Evolutionary conservation across 106 monocot genomes (phyloP), one percentile per base, ranked within the genome.

Genomic region (Allium fistulosum): DNA sequence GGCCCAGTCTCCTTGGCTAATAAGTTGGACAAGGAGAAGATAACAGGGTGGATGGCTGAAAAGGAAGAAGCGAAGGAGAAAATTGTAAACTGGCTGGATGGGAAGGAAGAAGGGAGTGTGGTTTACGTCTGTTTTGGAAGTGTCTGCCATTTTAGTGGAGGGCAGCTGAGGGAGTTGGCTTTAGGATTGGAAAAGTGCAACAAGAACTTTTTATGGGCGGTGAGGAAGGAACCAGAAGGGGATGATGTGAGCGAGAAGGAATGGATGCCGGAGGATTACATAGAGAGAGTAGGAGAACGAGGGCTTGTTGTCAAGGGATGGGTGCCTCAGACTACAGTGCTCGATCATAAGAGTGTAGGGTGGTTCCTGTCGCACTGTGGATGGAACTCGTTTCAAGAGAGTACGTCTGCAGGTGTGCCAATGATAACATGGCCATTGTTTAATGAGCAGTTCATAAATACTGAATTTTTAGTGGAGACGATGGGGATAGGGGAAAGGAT

Each of bases 311-410:
- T 65, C 0, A 15, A 15, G n/a, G 49, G 49, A 2, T 63, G 63
- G 63, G 45, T 16, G 17, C 65, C 65, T 4, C 65, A 65, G 17
- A 18, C 49, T 48, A 10, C 50, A 51, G 86, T 86, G 51, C 68
- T 90, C 59, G 69, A 47, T 4, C 83, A 90, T 59, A 17, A 8
- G 27, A 76, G 85, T 2, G 76, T 88, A 45, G 92, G 88, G 4
- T 88, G 87, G 66, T 92, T 92, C 69, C 61, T 88, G 71, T 80
- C 83, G 14, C 92, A 88, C 66, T 88, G 88, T 14, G 88, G 87
- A 47, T 88, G 87, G 92, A 92, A 92, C 76, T 92, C 82, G 62
- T 15, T 65, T 9, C 48, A 49, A 50, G 65, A 65, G 49, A 10
- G 10, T 8, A 11, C 12, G 17, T 49, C 0, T 8, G 49, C 65